Percentiles rank a stretch among this genome's conserved stretches.
These are phyloP conservation scores for Erucastrum elatum DNA, from an alignment of 345 rosid genomes.

Conservation along the genomic window DNA sequence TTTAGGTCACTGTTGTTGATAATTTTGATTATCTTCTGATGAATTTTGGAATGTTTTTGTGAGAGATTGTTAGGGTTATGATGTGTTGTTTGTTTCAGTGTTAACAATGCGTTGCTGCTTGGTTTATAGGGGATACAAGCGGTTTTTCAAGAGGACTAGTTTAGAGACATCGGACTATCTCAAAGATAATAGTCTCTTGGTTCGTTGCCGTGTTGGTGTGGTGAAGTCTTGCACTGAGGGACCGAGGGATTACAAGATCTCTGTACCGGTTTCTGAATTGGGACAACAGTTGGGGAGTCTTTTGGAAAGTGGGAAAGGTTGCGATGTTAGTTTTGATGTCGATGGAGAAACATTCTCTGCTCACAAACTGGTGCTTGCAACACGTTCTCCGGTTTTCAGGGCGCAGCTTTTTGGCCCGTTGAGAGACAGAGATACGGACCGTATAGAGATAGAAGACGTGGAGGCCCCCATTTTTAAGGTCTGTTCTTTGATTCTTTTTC, in stretches of 20 bases:
- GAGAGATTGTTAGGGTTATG: too few relatives aligned
- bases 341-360: conserved; percentile 62
- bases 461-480: conserved; percentile 75
- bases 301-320: conserved; percentile 57
- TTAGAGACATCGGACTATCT: conserved; percentile 70
- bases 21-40: too few relatives aligned
- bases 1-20: too few relatives aligned
- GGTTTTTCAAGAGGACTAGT: conserved; percentile 66
- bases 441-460: conserved; percentile 60
- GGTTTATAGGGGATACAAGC: conserved; percentile 72
- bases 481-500: neutral
- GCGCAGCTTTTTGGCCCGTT: conserved; percentile 83
- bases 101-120: too few relatives aligned
- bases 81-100: too few relatives aligned
- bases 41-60: too few relatives aligned
- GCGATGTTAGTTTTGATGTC: conserved; percentile 64
- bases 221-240: conserved; percentile 70
- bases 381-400: conserved; percentile 76
- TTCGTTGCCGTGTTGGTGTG: conserved; percentile 77
- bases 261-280: conserved; percentile 59
- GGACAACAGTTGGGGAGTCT: conserved; percentile 60
- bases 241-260: conserved; percentile 55
- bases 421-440: conserved; percentile 51
- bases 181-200: conserved; percentile 65
- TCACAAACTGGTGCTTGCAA: conserved; percentile 69